Evolutionary conservation across 106 monocot species (phyloP).

Genomic region (Platanthera zijinensis): DNA sequence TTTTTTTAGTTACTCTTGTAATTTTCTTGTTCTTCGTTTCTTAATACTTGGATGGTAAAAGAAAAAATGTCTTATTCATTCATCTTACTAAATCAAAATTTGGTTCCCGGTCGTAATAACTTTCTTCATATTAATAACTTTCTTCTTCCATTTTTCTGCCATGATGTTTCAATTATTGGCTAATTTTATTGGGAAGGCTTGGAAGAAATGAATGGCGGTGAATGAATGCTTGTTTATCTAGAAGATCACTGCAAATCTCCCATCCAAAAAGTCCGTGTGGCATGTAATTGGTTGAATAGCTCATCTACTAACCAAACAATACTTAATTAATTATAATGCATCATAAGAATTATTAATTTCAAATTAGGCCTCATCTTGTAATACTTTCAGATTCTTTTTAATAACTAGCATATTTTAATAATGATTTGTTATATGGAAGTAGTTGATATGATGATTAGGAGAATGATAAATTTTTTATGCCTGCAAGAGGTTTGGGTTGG

Average conservation of each 20-base stretch:
- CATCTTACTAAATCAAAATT: neutral
- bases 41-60: neutral
- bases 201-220: neutral
- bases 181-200: neutral
- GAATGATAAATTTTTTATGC: too few species aligned
- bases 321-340: neutral
- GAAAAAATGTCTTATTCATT: neutral
- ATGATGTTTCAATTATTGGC: neutral
- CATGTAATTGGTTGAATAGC: neutral
- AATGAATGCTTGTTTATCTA: neutral
- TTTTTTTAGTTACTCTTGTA: neutral
- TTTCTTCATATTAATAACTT: neutral
- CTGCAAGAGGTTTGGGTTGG: too few species aligned
- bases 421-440: neutral
- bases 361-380: neutral
- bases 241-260: neutral
- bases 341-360: neutral
- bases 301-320: neutral
- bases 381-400: neutral
- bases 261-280: neutral
- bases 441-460: neutral
- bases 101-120: neutral
- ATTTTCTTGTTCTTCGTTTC: neutral
- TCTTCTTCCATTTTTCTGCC: neutral
- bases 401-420: neutral